A percentile compares a stretch with the other conserved stretches of the same genome.
These are phyloP conservation scores for Solanum bukasovii DNA, from an alignment of 257 asterid species.

Conservation along the genomic window DNA sequence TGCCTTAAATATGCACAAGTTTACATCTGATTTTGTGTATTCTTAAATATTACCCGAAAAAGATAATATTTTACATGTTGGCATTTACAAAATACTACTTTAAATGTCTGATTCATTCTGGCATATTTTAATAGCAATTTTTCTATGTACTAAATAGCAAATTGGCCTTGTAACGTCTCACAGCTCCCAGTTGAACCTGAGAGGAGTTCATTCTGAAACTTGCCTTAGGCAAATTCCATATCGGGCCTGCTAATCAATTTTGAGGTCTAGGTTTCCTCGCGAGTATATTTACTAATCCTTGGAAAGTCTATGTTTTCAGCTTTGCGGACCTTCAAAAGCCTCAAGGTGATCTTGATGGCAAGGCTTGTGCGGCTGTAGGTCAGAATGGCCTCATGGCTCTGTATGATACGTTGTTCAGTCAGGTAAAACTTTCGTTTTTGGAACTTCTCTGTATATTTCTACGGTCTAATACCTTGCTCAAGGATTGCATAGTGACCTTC, in stretches of 20 bases:
- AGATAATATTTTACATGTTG: neutral
- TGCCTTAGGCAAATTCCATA: neutral
- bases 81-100: neutral
- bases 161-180: neutral
- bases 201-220: neutral
- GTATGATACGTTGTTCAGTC: slow-evolving; percentile 87
- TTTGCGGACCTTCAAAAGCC: slow-evolving; percentile 98
- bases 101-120: neutral
- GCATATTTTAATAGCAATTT: neutral
- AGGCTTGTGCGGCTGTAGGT: slow-evolving; percentile 99
- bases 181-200: neutral
- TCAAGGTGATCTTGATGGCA: slow-evolving; percentile 92
- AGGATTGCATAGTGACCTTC: neutral
- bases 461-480: neutral
- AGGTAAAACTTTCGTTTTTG: slow-evolving; percentile 35
- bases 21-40: neutral
- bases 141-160: neutral
- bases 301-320: slow-evolving; percentile 25
- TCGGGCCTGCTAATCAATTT: neutral
- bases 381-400: slow-evolving; percentile 98
- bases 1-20: neutral
- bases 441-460: neutral
- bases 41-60: neutral
- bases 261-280: neutral
- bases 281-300: neutral